Evolutionary conservation across 768 basidiomycete species (phyloP), one percentile per base, ranked within the genome.

Genomic region (Tephrocybe sp.): DNA sequence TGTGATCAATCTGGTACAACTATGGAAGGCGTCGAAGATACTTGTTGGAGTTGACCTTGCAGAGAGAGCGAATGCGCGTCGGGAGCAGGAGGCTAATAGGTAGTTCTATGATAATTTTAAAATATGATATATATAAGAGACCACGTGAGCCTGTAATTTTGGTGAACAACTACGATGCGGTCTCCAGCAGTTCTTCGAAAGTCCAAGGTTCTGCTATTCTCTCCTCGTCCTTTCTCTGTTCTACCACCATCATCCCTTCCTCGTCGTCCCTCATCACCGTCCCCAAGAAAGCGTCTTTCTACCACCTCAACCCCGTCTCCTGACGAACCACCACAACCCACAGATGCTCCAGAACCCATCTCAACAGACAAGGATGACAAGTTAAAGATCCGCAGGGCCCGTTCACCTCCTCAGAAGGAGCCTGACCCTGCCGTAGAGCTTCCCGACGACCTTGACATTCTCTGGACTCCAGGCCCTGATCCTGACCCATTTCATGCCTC

Each of bases 11-110:
- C 68, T 89, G 31, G 94, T 99, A 6, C 97, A 99, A 68, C 82
- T 98, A 51, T 98, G 95, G 95, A 99, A 99, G 67, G 96, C 97
- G 22, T 88, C 89, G 32, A 93, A 93, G 70, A 92, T 93, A 49
- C 78, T 97, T 13, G 94, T 97, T 12, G 93, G 94, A 0, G 89
- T 97, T 10, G 94, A 97, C 63, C 72, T 97, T 41, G 90, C 89
- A 39, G 92, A 95, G 68, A 74, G 94, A 57, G 84, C 84, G 34
- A 77, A 79, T 49, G 86, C 79, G 16, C 72, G 85, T 49, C 72
- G 78, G 50, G 76, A 67, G 50, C 59, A 62, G 55, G 60, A 65
- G 48, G 51, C 9, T 3, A 20, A 17, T 42, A 32, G 43, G 32
- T 48, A n/a, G n/a, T 39, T n/a, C 36, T 16, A 45, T 23, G 23